Evolutionary conservation across 306 rosid genomes (phyloP).

Genomic region (Luffa acutangula): DNA sequence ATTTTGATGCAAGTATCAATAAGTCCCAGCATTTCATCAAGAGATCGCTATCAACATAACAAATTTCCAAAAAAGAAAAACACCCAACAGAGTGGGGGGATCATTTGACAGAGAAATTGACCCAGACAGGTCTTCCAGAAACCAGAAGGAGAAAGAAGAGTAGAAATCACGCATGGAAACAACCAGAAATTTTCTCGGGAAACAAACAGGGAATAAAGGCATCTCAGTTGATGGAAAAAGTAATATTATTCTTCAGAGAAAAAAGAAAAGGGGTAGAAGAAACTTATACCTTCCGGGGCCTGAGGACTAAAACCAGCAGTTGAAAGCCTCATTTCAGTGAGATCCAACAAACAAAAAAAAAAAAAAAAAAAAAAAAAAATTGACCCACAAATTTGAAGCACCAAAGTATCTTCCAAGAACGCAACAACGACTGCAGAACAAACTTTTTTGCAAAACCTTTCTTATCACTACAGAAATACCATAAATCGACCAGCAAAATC

Average conservation of each 20-base stretch:
- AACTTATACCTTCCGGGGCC: conserved; percentile 61
- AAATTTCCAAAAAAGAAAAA: background rate
- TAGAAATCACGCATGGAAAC: background rate
- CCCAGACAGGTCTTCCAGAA: background rate
- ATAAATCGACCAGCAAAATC: conserved; percentile 11
- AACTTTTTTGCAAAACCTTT: conserved; percentile 19
- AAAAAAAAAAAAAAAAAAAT: background rate
- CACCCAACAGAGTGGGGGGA: background rate
- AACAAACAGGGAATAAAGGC: background rate
- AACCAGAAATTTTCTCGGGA: background rate
- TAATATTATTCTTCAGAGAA: background rate
- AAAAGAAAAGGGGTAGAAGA: background rate
- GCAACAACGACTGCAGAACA: conserved; percentile 25
- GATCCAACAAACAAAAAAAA: conserved; percentile 2
- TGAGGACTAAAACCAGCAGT: conserved; percentile 86
- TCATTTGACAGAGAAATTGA: background rate
- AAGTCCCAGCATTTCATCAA: background rate
- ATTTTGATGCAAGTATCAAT: conserved; percentile 6
- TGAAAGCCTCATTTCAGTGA: conserved; percentile 68
- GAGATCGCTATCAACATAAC: background rate
- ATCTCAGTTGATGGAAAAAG: background rate
- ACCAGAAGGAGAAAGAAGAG: background rate
- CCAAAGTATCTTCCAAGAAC: conserved; percentile 21
- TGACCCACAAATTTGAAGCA: conserved; percentile 24
- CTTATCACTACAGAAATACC: conserved; percentile 31